These are phyloP conservation scores for Neospermospora avenae DNA, from an alignment of 2,329 filamentous ascomycete genomes.

Conservation along the genomic window DNA sequence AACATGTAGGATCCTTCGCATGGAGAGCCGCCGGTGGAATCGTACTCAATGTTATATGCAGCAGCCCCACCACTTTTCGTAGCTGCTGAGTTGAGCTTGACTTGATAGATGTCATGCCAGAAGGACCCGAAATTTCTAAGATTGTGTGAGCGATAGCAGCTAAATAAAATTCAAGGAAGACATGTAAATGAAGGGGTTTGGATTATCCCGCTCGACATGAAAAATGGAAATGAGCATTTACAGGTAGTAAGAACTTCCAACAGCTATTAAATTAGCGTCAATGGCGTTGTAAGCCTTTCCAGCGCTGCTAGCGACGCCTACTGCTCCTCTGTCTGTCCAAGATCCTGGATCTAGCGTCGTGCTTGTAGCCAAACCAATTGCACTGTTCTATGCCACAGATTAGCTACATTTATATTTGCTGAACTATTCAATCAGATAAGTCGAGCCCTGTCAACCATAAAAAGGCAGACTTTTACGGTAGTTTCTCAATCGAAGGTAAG, in stretches of 20 bases:
- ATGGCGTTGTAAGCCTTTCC: constrained; percentile 56
- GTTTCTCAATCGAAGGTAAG: no score
- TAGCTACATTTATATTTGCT: neutral
- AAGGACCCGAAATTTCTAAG: constrained; percentile 60
- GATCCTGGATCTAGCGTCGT: constrained; percentile 48
- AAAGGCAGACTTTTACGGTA: no score
- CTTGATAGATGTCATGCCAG: constrained; percentile 63
- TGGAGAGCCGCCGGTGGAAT: constrained; percentile 48
- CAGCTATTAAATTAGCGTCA: constrained; percentile 51
- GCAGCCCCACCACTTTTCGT: constrained; percentile 31
- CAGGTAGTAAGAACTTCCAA: constrained; percentile 44
- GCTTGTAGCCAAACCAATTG: constrained; percentile 47
- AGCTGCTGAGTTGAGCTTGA: constrained; percentile 42
- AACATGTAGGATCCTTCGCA: constrained; percentile 57
- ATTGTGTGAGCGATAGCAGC: no score
- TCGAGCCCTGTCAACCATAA: neutral
- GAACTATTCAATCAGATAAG: neutral
- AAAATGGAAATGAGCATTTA: neutral
- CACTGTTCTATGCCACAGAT: constrained; percentile 35
- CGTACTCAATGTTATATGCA: constrained; percentile 51
- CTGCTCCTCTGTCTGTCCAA: constrained; percentile 58
- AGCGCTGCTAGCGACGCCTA: constrained; percentile 46
- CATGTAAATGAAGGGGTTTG: no score
- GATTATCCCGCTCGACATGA: neutral
- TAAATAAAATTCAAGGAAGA: no score